phyloP scores from a whole-genome alignment of 1,284 basidiomycete species.

The Chondrostereum purpureum region DNA sequence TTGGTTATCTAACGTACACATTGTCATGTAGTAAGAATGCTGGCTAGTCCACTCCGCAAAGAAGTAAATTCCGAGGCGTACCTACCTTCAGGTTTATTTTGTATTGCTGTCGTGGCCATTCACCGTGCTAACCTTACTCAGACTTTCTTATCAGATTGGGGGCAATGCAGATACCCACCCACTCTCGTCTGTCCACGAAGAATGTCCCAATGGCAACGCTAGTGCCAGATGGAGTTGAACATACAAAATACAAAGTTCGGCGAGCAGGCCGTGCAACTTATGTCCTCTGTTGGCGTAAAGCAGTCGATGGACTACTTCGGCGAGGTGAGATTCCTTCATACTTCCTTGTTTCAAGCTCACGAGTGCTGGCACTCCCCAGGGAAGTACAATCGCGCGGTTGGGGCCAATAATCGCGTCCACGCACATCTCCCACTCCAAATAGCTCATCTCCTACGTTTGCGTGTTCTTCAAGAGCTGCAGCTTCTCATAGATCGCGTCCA shows the following conservation, averaged over 20 bases:
- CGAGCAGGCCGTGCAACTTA: slow-evolving; percentile 42
- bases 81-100: slow-evolving; percentile 20
- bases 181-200: slow-evolving; percentile 13
- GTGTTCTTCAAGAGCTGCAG: slow-evolving; percentile 67
- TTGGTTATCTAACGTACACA: slow-evolving; percentile 8
- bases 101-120: no score
- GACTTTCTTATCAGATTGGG: slow-evolving; percentile 65
- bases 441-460: slow-evolving; percentile 57
- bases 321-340: slow-evolving; percentile 25
- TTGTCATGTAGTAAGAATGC: slow-evolving; percentile 56
- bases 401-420: slow-evolving; percentile 26
- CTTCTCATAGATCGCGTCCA: slow-evolving; percentile 42
- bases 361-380: slow-evolving; percentile 13
- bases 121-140: no score
- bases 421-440: slow-evolving; percentile 46
- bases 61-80: slow-evolving; percentile 45
- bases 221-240: slow-evolving; percentile 63
- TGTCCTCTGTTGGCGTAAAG: slow-evolving; percentile 49
- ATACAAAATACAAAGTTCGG: slow-evolving; percentile 48
- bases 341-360: slow-evolving; percentile 8
- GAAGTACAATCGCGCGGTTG: slow-evolving; percentile 24
- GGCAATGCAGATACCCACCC: slow-evolving; percentile 33
- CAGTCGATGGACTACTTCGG: slow-evolving; percentile 28
- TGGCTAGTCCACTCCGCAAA: slow-evolving; percentile 52
- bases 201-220: slow-evolving; percentile 20